Evolutionary conservation across 2,329 filamentous ascomycete genomes (phyloP).

Genomic region (Paecilomyces sp.): DNA sequence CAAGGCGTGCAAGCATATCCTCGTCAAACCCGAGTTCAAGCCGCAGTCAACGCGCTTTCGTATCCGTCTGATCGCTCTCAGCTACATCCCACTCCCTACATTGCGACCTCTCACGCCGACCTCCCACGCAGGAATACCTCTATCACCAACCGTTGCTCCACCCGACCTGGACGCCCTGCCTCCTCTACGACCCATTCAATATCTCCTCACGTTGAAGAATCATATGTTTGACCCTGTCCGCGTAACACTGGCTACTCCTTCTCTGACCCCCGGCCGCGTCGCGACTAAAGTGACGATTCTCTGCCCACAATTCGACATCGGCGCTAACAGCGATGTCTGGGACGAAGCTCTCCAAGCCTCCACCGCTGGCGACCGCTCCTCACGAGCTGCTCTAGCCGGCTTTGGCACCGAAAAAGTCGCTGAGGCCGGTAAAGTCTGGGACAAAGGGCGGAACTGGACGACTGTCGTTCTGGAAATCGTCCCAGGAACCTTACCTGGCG

Average conservation of each 20-base stretch:
- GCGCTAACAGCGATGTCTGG: constrained; percentile 88
- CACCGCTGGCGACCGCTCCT: constrained; percentile 36
- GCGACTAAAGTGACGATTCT: constrained; percentile 79
- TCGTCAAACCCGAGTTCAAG: constrained; percentile 89
- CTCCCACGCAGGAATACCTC: constrained; percentile 12
- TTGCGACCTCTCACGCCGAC: constrained; percentile 53
- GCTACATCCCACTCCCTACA: constrained; percentile 77
- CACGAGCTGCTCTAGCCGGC: constrained; percentile 22
- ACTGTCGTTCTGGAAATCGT: constrained; percentile 89
- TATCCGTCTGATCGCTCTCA: constrained; percentile 81
- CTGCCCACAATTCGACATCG: constrained; percentile 89
- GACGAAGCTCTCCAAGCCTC: constrained; percentile 70
- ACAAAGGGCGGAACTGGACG: constrained; percentile 88
- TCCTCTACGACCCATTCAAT: constrained; percentile 57
- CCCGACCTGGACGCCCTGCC: constrained; percentile 41
- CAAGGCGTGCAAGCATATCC: constrained; percentile 84
- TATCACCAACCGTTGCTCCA: constrained; percentile 19
- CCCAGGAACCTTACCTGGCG: constrained; percentile 42
- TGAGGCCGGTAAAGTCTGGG: constrained; percentile 94
- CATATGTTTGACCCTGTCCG: constrained; percentile 87
- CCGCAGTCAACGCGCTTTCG: constrained; percentile 83
- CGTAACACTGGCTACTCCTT: constrained; percentile 79
- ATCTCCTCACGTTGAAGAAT: constrained; percentile 84
- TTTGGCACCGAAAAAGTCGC: constrained; percentile 47
- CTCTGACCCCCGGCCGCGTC: constrained; percentile 68